Evolutionary conservation across 2,329 filamentous ascomycete genomes (phyloP), one percentile per base, ranked within the genome.

Genomic region (Dryadomyces quercus-mongolicae): DNA sequence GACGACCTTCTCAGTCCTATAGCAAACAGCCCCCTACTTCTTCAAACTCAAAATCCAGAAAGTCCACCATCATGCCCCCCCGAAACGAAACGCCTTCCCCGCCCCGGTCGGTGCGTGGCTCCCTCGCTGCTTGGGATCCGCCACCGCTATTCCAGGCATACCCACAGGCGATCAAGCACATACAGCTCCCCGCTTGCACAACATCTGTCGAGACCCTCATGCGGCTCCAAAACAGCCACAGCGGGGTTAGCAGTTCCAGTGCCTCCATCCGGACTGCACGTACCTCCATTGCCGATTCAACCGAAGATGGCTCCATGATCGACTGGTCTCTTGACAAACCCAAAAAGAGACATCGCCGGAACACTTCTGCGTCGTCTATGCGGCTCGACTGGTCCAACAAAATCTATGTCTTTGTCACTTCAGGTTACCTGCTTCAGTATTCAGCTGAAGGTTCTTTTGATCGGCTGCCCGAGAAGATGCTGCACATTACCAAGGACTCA

Each of bases 131-230:
- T 13, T 88, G 83, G 83, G 77, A 80, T 54, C 78, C 84, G 16
- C 87, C 88, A 7, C 87, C 89, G 2, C 71, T 96, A 13, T 94
- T 91, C 66, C 86, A 95, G 66, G 89, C 88, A 13, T 95, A 90
- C 65, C 85, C 88, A 0, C 90, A 95, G 67, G 82, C 88, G 2
- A 77, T 88, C 60, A 90, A 86, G 63, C 81, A 93, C 66, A 82
- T 81, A 12, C 81, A 78, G 16, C 72, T 95, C 3, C 78, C 83
- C 25, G 78, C 85, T 16, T 84, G 85, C 42, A 79, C 77, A 2
- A 69, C 85, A 12, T 80, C 85, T 1, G 78, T 85, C 1, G 90
- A 94, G 57, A 69, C 77, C 1, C 78, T 93, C 49, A 66, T 89
- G 51, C 80, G 84, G 56, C 69, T 79, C 49, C 78, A 81, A 58